Conservation (phyloP, 495 filamentous ascomycete genomes). For the Tuber calosporum region DNA sequence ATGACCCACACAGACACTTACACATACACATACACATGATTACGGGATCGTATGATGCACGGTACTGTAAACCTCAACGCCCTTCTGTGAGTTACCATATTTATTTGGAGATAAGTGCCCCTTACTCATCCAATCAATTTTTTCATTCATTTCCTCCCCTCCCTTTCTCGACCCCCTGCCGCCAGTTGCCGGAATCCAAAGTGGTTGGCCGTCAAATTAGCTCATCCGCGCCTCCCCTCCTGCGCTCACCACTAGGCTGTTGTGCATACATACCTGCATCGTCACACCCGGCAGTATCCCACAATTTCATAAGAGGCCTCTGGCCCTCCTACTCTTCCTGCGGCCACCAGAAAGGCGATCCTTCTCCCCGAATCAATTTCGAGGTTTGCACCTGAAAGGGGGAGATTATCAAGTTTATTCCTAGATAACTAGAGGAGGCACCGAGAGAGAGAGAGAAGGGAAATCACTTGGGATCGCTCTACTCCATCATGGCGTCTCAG, state of each 20-base stretch:
- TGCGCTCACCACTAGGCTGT: not conserved
- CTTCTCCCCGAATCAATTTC: not conserved
- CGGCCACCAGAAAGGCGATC: not conserved
- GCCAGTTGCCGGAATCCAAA: not conserved
- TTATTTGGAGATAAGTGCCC: not conserved
- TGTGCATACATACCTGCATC: not conserved
- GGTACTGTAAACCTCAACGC: too few species aligned
- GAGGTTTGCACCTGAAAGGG: not conserved
- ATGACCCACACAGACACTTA: too few species aligned
- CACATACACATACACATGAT: too few species aligned
- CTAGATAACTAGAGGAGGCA: too few species aligned
- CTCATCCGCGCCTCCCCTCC: not conserved
- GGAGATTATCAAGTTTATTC: too few species aligned
- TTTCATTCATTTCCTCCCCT: not conserved
- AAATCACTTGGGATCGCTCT: not conserved
- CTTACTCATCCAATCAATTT: not conserved
- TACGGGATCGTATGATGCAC: too few species aligned
- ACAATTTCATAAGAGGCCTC: not conserved
- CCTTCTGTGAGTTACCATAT: not conserved
- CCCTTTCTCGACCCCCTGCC: not conserved
- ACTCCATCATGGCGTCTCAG: constrained; percentile 20
- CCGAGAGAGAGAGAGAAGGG: too few species aligned
- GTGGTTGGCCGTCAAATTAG: not conserved
- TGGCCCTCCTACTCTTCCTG: not conserved
- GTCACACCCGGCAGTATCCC: not conserved